Evolutionary conservation across 1,284 basidiomycete species (phyloP).

Genomic region (Marasmius sp.): DNA sequence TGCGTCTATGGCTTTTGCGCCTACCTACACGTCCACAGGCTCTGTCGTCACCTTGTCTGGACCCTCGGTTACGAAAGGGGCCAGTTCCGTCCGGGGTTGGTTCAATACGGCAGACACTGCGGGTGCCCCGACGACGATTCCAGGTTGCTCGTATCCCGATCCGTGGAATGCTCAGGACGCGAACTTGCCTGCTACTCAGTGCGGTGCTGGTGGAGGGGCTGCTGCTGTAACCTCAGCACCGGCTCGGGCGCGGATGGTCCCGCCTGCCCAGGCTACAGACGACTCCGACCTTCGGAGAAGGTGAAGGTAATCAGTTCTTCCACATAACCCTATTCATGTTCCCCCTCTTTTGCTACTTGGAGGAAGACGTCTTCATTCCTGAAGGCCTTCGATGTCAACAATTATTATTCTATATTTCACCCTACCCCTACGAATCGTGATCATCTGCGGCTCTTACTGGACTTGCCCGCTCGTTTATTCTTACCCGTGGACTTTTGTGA

Average conservation of each 20-base stretch:
- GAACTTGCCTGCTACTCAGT: conserved; percentile 45
- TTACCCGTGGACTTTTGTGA: too few relatives aligned
- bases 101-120: conserved; percentile 56
- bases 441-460: too few relatives aligned
- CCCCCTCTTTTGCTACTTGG: too few relatives aligned
- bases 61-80: conserved; percentile 47
- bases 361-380: too few relatives aligned
- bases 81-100: conserved; percentile 74
- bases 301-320: background rate
- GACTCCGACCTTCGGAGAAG: background rate
- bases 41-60: conserved; percentile 59
- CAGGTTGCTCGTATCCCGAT: conserved; percentile 65
- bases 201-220: conserved; percentile 28
- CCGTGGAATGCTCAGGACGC: conserved; percentile 56
- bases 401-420: too few relatives aligned
- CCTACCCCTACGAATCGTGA: too few relatives aligned
- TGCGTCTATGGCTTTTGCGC: conserved; percentile 41
- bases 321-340: too few relatives aligned
- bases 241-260: background rate
- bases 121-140: conserved; percentile 53
- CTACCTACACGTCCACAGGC: conserved; percentile 74
- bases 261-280: background rate
- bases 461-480: too few relatives aligned
- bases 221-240: conserved; percentile 13
- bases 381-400: too few relatives aligned